A percentile compares a stretch with the other conserved stretches of the same genome.
Conservation (phyloP, 768 basidiomycete genomes). For the Rhodocollybia butyracea region DNA sequence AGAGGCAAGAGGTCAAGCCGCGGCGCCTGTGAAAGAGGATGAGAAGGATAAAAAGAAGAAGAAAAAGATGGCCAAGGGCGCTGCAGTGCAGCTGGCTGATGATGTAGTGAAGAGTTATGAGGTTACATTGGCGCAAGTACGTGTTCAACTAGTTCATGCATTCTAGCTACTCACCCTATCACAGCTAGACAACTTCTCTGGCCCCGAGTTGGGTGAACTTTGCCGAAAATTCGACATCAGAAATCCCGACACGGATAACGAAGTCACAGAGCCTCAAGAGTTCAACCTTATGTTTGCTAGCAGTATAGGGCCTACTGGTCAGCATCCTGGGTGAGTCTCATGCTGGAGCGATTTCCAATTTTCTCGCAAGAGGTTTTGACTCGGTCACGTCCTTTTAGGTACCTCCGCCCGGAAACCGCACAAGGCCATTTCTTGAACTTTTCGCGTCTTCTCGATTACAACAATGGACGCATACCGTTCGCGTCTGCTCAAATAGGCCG, state of each 20-base stretch:
- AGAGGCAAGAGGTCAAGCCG: slow-evolving; percentile 78
- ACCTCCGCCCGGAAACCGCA: slow-evolving; percentile 95
- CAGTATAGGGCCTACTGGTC: slow-evolving; percentile 96
- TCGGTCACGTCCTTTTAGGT: slow-evolving; percentile 50
- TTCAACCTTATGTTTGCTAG: slow-evolving; percentile 99
- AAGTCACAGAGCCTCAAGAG: slow-evolving; percentile 87
- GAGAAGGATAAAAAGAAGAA: slow-evolving; percentile 75
- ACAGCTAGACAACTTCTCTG: slow-evolving; percentile 92
- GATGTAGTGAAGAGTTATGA: slow-evolving; percentile 76
- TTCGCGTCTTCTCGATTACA: slow-evolving; percentile 93
- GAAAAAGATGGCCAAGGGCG: slow-evolving; percentile 67
- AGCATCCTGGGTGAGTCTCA: slow-evolving; percentile 79
- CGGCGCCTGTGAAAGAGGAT: slow-evolving; percentile 45
- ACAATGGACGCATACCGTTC: slow-evolving; percentile 94
- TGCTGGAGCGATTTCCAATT: neutral
- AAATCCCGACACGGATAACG: slow-evolving; percentile 92
- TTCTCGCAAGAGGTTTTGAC: neutral
- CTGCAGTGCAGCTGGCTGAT: slow-evolving; percentile 72
- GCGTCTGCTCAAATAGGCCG: slow-evolving; percentile 97
- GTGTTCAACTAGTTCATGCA: slow-evolving; percentile 20
- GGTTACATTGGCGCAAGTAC: slow-evolving; percentile 80
- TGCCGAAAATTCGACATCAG: slow-evolving; percentile 75
- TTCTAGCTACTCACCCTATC: slow-evolving; percentile 7
- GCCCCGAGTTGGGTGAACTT: slow-evolving; percentile 84
- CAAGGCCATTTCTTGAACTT: slow-evolving; percentile 99